Evolutionary conservation across 768 basidiomycete genomes (phyloP).

Genomic region (Rhodotorula toruloides): DNA sequence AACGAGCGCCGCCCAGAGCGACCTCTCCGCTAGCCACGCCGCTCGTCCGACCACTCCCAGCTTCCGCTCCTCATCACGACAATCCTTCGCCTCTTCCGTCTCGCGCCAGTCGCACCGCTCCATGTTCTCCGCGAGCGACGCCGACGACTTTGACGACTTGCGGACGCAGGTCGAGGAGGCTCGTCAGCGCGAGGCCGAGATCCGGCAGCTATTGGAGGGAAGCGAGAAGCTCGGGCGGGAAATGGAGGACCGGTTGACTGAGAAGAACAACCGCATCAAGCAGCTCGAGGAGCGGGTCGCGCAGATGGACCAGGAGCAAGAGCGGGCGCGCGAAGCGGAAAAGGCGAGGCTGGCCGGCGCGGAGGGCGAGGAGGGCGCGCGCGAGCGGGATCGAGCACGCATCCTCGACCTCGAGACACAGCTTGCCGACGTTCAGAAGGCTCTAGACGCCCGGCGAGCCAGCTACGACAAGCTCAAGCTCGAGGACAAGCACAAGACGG

Average conservation of each 20-base stretch:
- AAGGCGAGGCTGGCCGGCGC: conserved; percentile 47
- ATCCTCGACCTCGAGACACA: conserved; percentile 40
- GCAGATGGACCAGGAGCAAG: conserved; percentile 56
- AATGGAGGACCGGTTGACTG: conserved; percentile 49
- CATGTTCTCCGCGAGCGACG: conserved; percentile 51
- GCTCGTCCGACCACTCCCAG: conserved; percentile 11
- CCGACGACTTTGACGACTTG: conserved; percentile 51
- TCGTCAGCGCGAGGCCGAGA: conserved; percentile 35
- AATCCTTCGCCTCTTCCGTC: conserved; percentile 31
- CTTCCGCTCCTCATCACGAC: conserved; percentile 19
- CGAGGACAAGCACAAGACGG: conserved; percentile 25
- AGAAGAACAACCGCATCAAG: conserved; percentile 38
- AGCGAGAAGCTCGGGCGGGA: conserved; percentile 37
- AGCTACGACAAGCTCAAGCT: conserved; percentile 10
- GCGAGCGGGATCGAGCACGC: conserved; percentile 31
- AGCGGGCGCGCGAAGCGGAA: conserved; percentile 54
- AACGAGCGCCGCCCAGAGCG: conserved; percentile 21
- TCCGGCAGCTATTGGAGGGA: conserved; percentile 39
- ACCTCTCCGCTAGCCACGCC: not conserved
- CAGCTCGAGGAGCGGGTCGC: conserved; percentile 51
- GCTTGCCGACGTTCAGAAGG: conserved; percentile 37
- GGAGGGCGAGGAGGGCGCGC: conserved; percentile 20
- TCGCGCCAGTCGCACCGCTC: conserved; percentile 44
- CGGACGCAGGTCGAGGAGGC: conserved; percentile 47
- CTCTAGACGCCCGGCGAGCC: conserved; percentile 41